Evolutionary conservation across 768 basidiomycete species (phyloP), one percentile per base, ranked within the genome.

Genomic region (Termitomyces sp.): DNA sequence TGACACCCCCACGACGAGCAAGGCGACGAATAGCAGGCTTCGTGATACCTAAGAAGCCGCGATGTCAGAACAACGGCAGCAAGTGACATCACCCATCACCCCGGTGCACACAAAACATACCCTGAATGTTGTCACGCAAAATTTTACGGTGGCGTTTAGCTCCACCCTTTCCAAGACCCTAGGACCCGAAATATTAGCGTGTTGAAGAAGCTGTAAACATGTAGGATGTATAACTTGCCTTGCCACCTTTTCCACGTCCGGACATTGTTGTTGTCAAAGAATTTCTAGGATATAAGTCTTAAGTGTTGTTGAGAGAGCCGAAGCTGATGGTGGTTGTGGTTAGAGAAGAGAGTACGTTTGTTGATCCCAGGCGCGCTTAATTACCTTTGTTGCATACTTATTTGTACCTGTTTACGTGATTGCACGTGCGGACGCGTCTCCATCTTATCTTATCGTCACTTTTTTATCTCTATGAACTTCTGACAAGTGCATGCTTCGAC

Each of bases 1-100:
- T 94, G 64, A 94, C 91, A 84, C 92, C 92, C 68, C 92, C 91
- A 81, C 91, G 87, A 68, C 91, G 88, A 44, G 91, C 91, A 59
- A 93, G 87, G 79, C 91, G 90, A 76, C 88, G 88, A 70, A 93
- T 83, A 69, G 82, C 87, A 64, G 88, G 88, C 78, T 88, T 88
- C 59, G 86, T 89, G 73, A 88, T 88, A 74, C 86, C 85, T 81
- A 47, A 12, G 32, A 16, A 14, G 40, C 18, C 16, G 26, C 40
- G n/a, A 16, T 5, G 24, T 49, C 16, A 45, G 33, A 36, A 36
- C 72, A 0, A 24, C 13, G 6, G 12, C 35, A 12, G 13, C 5
- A 24, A 7, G 18, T 40, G 18, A 48, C 3, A 53, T 1, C 12
- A n/a, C n/a, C 20, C 52, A 53, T 6, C 3, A 16, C 10, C 13